A percentile compares a stretch with the other conserved stretches of the same genome.
These are phyloP conservation scores for Sclerotinia trifoliorum DNA, from an alignment of 2,329 filamentous ascomycete genomes.

Conservation along the genomic window DNA sequence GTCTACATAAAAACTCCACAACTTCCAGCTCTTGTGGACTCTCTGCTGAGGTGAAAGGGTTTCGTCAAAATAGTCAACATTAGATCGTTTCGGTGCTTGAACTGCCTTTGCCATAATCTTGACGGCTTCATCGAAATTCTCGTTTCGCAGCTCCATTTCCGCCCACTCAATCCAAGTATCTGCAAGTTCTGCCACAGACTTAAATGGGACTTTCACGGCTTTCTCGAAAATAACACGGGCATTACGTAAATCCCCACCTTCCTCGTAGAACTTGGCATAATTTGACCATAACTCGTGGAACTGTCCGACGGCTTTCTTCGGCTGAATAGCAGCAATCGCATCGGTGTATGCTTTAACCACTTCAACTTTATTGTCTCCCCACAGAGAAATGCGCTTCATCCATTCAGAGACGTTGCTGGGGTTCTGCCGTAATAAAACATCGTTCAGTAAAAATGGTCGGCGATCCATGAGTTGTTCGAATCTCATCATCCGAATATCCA, in stretches of 20 bases:
- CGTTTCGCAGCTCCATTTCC: constrained; percentile 92
- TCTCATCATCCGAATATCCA: constrained; percentile 95
- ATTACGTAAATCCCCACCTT: constrained; percentile 76
- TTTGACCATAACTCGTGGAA: constrained; percentile 96
- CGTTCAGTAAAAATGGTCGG: constrained; percentile 91
- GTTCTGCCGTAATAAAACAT: constrained; percentile 91
- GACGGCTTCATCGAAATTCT: constrained; percentile 93
- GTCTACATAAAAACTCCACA: constrained; percentile 99
- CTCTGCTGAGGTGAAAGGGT: constrained; percentile 89
- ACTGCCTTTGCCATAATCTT: constrained; percentile 97
- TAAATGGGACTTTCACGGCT: constrained; percentile 95
- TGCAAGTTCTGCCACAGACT: constrained; percentile 92
- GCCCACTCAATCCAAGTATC: constrained; percentile 99
- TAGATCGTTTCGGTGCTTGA: constrained; percentile 95
- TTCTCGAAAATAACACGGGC: constrained; percentile 96
- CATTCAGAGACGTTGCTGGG: constrained; percentile 95
- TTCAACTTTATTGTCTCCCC: constrained; percentile 89
- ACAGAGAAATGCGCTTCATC: constrained; percentile 94
- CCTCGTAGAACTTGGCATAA: constrained; percentile 96
- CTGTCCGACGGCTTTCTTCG: constrained; percentile 89
- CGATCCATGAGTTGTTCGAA: constrained; percentile 99
- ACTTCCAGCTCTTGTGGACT: constrained; percentile 98
- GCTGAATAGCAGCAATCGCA: constrained; percentile 87
- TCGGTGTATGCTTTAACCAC: constrained; percentile 93
- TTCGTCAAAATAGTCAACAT: constrained; percentile 98